Conservation (phyloP, 1,139 yeast genomes). For the Scheffersomyces cryptocercus region DNA sequence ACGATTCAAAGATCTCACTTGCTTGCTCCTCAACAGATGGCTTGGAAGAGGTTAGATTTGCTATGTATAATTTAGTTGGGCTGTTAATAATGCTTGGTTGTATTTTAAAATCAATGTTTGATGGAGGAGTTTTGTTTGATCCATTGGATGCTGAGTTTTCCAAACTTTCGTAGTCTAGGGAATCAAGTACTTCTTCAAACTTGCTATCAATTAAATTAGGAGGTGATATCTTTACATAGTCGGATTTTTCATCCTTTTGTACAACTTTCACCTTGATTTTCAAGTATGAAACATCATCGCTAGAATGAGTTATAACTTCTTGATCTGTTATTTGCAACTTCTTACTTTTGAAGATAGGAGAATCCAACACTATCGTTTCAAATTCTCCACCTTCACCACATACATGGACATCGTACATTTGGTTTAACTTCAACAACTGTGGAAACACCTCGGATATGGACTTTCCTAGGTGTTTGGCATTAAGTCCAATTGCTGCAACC, state of each 20-base stretch:
- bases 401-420: slow-evolving; percentile 76
- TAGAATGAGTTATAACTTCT: slow-evolving; percentile 46
- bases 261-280: slow-evolving; percentile 43
- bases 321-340: slow-evolving; percentile 47
- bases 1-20: slow-evolving; percentile 44
- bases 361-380: slow-evolving; percentile 87
- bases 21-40: slow-evolving; percentile 44
- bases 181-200: slow-evolving; percentile 42
- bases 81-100: slow-evolving; percentile 4
- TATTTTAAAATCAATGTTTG: background rate
- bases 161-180: slow-evolving; percentile 2
- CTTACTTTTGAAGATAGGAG: slow-evolving; percentile 69
- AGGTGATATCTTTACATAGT: slow-evolving; percentile 35
- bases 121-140: background rate
- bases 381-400: slow-evolving; percentile 99
- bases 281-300: slow-evolving; percentile 69
- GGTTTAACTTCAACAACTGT: slow-evolving; percentile 56
- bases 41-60: slow-evolving; percentile 46
- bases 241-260: slow-evolving; percentile 30
- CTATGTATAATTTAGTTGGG: slow-evolving; percentile 41
- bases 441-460: slow-evolving; percentile 64
- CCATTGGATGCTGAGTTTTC: slow-evolving; percentile 1
- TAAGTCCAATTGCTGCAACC: slow-evolving; percentile 89
- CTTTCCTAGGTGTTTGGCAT: slow-evolving; percentile 64
- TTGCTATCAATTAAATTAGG: slow-evolving; percentile 43